Evolutionary conservation across 495 filamentous ascomycete genomes (phyloP).

Genomic region (Penicillium paxilli): DNA sequence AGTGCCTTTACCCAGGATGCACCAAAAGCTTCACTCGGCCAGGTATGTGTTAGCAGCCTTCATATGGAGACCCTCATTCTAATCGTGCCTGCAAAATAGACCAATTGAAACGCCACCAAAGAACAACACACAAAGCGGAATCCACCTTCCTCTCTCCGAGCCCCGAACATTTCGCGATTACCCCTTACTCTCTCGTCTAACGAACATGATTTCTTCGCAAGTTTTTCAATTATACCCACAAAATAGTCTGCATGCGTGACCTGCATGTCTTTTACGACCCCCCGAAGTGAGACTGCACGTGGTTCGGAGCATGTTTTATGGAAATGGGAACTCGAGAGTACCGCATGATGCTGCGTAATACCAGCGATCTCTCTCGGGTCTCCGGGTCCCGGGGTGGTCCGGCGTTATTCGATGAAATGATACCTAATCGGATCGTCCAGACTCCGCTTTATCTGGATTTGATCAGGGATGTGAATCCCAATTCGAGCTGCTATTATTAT

Average conservation of each 20-base stretch:
- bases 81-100: slow-evolving; percentile 24
- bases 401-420: not conserved
- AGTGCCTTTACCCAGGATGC: slow-evolving; percentile 43
- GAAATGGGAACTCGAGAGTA: not conserved
- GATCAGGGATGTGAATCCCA: not conserved
- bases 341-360: no score
- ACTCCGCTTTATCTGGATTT: slow-evolving; percentile 2
- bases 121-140: slow-evolving; percentile 44
- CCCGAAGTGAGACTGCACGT: not conserved
- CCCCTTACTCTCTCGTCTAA: slow-evolving; percentile 27
- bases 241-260: slow-evolving; percentile 5
- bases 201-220: not conserved
- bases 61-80: not conserved
- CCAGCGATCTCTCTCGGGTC: not conserved
- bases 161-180: slow-evolving; percentile 26
- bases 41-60: slow-evolving; percentile 25
- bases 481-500: not conserved
- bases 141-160: slow-evolving; percentile 22
- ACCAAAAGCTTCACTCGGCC: slow-evolving; percentile 50
- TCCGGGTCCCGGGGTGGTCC: not conserved
- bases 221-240: not conserved
- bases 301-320: slow-evolving; percentile 1
- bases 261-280: slow-evolving; percentile 12
- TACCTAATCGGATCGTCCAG: not conserved
- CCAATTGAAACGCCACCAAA: slow-evolving; percentile 48